phyloP scores from a whole-genome alignment of 75 land plant genomes.

The Pinus albicaulis region DNA sequence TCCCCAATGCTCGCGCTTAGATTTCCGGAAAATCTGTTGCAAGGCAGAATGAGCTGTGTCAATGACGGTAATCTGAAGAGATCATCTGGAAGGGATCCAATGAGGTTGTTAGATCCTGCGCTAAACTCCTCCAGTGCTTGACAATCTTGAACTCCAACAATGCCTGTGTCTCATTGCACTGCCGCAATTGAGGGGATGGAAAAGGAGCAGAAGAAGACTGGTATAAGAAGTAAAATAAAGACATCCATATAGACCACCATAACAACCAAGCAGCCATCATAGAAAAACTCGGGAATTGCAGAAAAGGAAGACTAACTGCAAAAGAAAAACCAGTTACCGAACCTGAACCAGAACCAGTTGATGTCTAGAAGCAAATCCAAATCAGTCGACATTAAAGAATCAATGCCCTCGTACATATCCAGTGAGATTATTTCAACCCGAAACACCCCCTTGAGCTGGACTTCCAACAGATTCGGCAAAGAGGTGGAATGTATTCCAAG shows the following conservation, averaged over 20 bases:
- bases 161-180: not conserved
- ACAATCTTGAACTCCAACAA: not conserved
- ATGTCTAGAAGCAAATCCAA: not conserved
- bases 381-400: not conserved
- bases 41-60: slow-evolving; percentile 9
- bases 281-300: not conserved
- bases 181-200: not conserved
- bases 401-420: not conserved
- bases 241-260: not conserved
- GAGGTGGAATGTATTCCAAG: no score
- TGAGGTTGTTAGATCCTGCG: slow-evolving; percentile 23
- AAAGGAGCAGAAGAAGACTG: not conserved
- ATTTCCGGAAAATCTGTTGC: slow-evolving; percentile 23
- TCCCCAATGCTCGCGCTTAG: slow-evolving; percentile 11
- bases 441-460: no score
- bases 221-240: not conserved
- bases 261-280: not conserved
- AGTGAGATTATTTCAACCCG: no score
- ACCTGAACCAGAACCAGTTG: not conserved
- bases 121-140: slow-evolving; percentile 20
- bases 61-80: slow-evolving; percentile 19
- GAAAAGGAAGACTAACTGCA: not conserved
- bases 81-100: slow-evolving; percentile 38
- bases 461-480: no score
- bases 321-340: not conserved